Evolutionary conservation across 805 yeast genomes (phyloP).

Genomic region (Nakazawaea wickerhamii): DNA sequence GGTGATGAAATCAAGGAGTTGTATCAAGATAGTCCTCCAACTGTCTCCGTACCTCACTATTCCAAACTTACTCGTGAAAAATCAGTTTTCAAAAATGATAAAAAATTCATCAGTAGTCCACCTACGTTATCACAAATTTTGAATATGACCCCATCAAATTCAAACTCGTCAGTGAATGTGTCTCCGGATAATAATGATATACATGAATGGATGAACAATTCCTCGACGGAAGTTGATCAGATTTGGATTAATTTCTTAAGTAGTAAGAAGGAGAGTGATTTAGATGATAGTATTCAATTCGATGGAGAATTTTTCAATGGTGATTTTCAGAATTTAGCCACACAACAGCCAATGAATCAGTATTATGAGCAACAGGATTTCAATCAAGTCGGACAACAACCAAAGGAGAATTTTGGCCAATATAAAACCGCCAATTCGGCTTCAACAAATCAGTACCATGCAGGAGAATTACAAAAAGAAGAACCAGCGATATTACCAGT

Average conservation of each 20-base stretch:
- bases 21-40: neutral
- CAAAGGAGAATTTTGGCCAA: too few species aligned
- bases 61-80: too few species aligned
- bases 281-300: conserved; percentile 2
- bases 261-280: conserved; percentile 6
- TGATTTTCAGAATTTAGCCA: neutral
- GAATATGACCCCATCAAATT: neutral
- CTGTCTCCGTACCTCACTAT: too few species aligned
- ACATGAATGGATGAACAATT: neutral
- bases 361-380: conserved; percentile 2
- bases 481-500: too few species aligned
- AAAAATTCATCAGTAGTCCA: neutral
- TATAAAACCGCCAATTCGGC: too few species aligned
- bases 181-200: neutral
- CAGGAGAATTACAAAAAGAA: too few species aligned
- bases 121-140: neutral
- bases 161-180: conserved; percentile 1
- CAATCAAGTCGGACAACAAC: too few species aligned
- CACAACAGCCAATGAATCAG: neutral
- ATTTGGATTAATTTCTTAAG: conserved; percentile 10
- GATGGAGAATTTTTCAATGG: neutral
- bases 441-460: too few species aligned
- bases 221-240: conserved; percentile 7
- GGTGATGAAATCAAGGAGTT: neutral
- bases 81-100: too few species aligned